A percentile compares a stretch with the other conserved stretches of the same genome.
phyloP scores from a whole-genome alignment of 2,329 filamentous ascomycete species.

The Xylariaceae sp. region DNA sequence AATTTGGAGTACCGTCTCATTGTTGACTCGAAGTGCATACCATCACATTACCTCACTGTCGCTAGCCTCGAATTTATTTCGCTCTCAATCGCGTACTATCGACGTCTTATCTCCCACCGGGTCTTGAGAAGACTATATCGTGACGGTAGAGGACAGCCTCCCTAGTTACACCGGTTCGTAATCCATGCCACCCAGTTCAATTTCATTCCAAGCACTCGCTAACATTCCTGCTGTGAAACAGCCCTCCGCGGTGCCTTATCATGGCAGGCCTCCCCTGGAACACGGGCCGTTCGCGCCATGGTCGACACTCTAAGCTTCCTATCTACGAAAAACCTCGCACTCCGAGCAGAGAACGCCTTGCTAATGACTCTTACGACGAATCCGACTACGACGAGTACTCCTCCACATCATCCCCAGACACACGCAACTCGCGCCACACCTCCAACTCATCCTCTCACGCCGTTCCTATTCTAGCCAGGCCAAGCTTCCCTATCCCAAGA shows the following conservation, averaged over 20 bases:
- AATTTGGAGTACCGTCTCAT: not conserved
- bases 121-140: not conserved
- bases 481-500: conserved; percentile 41
- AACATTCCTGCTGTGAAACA: not conserved
- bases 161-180: conserved; percentile 16
- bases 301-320: conserved; percentile 52
- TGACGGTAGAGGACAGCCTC: conserved; percentile 6
- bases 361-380: conserved; percentile 57
- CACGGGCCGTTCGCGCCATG: conserved; percentile 54
- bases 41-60: not conserved
- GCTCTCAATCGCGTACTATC: too few relatives aligned
- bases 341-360: conserved; percentile 57
- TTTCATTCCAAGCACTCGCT: not conserved
- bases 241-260: conserved; percentile 20
- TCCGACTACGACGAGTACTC: conserved; percentile 48
- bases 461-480: conserved; percentile 52
- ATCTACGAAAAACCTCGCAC: conserved; percentile 55
- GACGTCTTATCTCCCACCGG: not conserved
- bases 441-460: conserved; percentile 50
- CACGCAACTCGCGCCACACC: conserved; percentile 62
- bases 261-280: conserved; percentile 59
- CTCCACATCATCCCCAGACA: conserved; percentile 53
- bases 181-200: not conserved
- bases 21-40: conserved; percentile 1
- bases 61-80: conserved; percentile 1